These are phyloP conservation scores for Cerioporus squamosus DNA, from an alignment of 1,284 basidiomycete species.

Conservation along the genomic window DNA sequence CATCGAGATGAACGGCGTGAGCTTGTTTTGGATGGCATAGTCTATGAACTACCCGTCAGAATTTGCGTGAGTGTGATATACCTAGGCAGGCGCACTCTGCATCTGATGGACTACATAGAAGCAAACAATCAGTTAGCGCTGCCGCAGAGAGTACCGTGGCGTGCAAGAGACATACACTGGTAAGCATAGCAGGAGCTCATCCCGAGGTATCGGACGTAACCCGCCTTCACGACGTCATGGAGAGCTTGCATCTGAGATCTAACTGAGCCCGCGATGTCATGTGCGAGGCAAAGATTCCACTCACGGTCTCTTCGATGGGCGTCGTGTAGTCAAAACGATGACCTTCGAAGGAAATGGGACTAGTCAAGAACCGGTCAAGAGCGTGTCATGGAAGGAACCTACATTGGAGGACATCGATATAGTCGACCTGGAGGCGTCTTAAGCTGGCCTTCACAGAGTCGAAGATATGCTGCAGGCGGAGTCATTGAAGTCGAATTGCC, in stretches of 20 bases:
- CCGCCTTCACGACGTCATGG: conserved; percentile 41
- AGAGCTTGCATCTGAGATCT: conserved; percentile 35
- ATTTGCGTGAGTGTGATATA: not conserved
- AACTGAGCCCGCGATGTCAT: not conserved
- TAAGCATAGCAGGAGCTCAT: conserved; percentile 46
- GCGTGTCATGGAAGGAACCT: not conserved
- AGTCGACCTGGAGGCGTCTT: conserved; percentile 68
- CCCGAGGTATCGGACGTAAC: conserved; percentile 41
- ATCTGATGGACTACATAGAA: conserved; percentile 38
- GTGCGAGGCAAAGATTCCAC: not conserved
- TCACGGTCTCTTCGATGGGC: conserved; percentile 34
- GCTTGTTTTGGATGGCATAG: conserved; percentile 40
- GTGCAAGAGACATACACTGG: conserved; percentile 34
- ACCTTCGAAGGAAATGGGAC: conserved; percentile 34
- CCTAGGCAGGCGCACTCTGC: conserved; percentile 34
- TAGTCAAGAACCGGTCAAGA: not conserved
- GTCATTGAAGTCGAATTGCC: not conserved
- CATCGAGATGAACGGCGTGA: conserved; percentile 58
- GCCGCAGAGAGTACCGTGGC: too few species aligned
- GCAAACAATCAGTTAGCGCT: too few species aligned
- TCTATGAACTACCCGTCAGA: conserved; percentile 17
- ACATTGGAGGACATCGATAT: conserved; percentile 73
- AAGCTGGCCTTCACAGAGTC: conserved; percentile 72
- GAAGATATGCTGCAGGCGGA: conserved; percentile 60
- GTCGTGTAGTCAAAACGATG: conserved; percentile 35